phyloP scores from a whole-genome alignment of 805 yeast species.

The Zygosaccharomyces kombuchaensis region DNA sequence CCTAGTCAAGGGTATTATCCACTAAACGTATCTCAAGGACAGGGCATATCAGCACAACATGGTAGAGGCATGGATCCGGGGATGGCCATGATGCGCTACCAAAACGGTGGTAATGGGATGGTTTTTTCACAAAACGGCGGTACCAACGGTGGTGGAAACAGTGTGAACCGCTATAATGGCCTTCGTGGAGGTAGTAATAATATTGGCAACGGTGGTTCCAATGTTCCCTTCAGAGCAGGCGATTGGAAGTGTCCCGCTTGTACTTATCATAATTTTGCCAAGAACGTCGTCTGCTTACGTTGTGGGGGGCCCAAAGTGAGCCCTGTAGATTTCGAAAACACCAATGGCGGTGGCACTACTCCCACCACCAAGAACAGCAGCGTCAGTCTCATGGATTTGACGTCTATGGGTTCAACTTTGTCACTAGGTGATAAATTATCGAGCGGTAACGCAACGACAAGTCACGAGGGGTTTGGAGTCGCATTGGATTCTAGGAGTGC shows the following conservation, averaged over 20 bases:
- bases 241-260: slow-evolving; percentile 91
- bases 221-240: slow-evolving; percentile 93
- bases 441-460: background rate
- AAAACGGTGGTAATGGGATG: background rate
- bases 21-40: slow-evolving; percentile 3
- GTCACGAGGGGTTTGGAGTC: slow-evolving; percentile 18
- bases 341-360: slow-evolving; percentile 4
- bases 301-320: slow-evolving; percentile 67
- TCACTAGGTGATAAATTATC: slow-evolving; percentile 7
- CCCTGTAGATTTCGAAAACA: slow-evolving; percentile 12
- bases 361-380: slow-evolving; percentile 10
- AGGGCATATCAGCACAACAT: slow-evolving; percentile 2
- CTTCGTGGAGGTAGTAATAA: slow-evolving; percentile 20
- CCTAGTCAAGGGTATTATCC: slow-evolving; percentile 7
- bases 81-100: slow-evolving; percentile 7
- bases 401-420: slow-evolving; percentile 10
- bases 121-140: slow-evolving; percentile 3
- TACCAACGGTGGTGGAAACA: slow-evolving; percentile 14
- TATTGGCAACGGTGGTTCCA: slow-evolving; percentile 39
- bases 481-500: slow-evolving; percentile 21
- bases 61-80: slow-evolving; percentile 15
- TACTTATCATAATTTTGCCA: slow-evolving; percentile 88
- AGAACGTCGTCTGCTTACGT: slow-evolving; percentile 78
- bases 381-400: slow-evolving; percentile 13
- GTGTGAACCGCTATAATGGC: slow-evolving; percentile 16